These are phyloP conservation scores for Gastrolobium bilobum DNA, from an alignment of 306 rosid genomes.

Conservation along the genomic window DNA sequence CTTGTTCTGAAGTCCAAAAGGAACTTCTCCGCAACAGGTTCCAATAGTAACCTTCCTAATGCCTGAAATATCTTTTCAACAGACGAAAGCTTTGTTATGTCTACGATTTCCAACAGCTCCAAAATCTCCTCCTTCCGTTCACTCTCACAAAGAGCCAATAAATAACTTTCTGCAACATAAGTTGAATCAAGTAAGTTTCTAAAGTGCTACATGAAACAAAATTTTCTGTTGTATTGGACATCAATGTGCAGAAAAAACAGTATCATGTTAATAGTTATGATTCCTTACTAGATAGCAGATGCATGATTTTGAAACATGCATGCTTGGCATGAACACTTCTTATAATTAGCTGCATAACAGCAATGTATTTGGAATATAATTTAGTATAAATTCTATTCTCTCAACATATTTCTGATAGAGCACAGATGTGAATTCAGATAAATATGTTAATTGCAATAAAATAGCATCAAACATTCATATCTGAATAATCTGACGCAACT, in stretches of 20 bases:
- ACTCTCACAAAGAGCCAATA: constrained; percentile 86
- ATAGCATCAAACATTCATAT: constrained; percentile 30
- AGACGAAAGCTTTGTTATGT: constrained; percentile 66
- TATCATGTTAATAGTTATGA: constrained; percentile 24
- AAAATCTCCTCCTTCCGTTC: constrained; percentile 68
- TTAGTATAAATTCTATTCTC: background rate
- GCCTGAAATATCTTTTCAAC: constrained; percentile 62
- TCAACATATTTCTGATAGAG: constrained; percentile 36
- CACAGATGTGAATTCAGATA: constrained; percentile 34
- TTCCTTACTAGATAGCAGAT: constrained; percentile 30
- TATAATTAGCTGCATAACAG: constrained; percentile 17
- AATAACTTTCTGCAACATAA: constrained; percentile 74
- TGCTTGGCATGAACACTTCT: constrained; percentile 41
- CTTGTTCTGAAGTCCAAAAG: constrained; percentile 64
- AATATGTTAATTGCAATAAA: constrained; percentile 14
- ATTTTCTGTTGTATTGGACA: constrained; percentile 25
- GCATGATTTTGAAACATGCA: constrained; percentile 41
- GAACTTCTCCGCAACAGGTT: constrained; percentile 72
- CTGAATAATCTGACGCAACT: constrained; percentile 26
- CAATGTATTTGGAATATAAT: constrained; percentile 31
- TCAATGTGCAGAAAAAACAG: constrained; percentile 12
- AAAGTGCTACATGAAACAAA: constrained; percentile 42
- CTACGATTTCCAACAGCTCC: constrained; percentile 68
- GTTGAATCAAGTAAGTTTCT: constrained; percentile 42
- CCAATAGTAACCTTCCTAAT: constrained; percentile 75